Evolutionary conservation across 176 grass and related monocot species (phyloP).

Genomic region (Avena sativa): DNA sequence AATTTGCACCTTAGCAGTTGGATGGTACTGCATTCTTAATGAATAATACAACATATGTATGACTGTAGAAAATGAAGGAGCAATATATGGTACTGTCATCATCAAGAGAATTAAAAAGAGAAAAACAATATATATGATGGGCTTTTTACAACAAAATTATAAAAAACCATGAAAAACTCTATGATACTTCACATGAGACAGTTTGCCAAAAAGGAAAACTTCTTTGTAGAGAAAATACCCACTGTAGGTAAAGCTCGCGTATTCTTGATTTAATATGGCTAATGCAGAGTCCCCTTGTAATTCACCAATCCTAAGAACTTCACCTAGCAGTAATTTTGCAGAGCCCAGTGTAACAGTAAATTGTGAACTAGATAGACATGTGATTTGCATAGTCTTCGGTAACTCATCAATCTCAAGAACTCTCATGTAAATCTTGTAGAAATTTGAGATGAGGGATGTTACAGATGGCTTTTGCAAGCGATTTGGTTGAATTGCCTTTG

Average conservation of each 20-base stretch:
- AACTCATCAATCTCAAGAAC: background rate
- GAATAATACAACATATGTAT: no score
- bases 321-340: slow-evolving; percentile 59
- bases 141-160: no score
- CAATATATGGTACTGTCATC: no score
- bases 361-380: background rate
- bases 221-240: slow-evolving; percentile 84
- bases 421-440: background rate
- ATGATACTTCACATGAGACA: slow-evolving; percentile 82
- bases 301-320: slow-evolving; percentile 24
- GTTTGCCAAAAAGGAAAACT: slow-evolving; percentile 83
- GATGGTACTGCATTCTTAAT: no score
- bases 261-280: background rate
- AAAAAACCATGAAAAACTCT: slow-evolving; percentile 30
- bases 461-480: background rate
- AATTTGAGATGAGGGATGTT: background rate
- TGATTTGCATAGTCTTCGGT: background rate
- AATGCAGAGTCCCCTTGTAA: background rate
- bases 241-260: slow-evolving; percentile 59
- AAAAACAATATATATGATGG: no score
- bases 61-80: no score
- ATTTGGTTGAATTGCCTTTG: background rate
- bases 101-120: no score
- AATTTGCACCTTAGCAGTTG: no score
- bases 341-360: background rate